Conservation (phyloP, 116 monocot species). For the Iris pallida region DNA sequence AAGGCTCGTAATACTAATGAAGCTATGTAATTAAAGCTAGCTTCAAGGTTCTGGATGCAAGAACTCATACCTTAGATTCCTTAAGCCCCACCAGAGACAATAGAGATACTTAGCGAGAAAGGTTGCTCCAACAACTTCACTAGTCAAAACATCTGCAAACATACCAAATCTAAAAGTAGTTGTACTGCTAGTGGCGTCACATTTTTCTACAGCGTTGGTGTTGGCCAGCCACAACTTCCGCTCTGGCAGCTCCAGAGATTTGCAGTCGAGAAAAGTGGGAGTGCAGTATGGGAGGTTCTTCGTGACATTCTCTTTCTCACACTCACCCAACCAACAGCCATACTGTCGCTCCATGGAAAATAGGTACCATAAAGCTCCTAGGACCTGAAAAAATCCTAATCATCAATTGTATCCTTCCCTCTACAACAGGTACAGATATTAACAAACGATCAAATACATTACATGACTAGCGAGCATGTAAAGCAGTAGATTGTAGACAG, state of each 20-base stretch:
- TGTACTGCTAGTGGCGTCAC: constrained; percentile 36
- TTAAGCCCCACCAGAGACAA: constrained; percentile 98
- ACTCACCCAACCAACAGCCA: constrained; percentile 63
- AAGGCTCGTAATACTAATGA: too few relatives aligned
- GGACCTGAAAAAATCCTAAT: constrained; percentile 30
- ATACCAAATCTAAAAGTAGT: constrained; percentile 67
- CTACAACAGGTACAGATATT: not conserved
- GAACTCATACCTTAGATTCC: constrained; percentile 63
- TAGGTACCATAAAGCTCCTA: constrained; percentile 90
- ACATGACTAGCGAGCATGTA: constrained; percentile 99
- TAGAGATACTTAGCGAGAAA: constrained; percentile 80
- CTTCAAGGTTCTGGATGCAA: not conserved
- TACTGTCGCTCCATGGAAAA: constrained; percentile 85
- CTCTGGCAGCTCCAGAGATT: constrained; percentile 21
- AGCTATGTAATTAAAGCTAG: too few relatives aligned
- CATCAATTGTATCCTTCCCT: not conserved
- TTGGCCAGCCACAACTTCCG: constrained; percentile 47
- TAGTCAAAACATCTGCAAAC: constrained; percentile 66
- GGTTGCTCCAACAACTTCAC: constrained; percentile 47
- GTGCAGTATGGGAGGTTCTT: constrained; percentile 31
- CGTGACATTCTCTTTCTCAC: constrained; percentile 51
- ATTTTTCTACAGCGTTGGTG: constrained; percentile 39
- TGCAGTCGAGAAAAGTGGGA: constrained; percentile 66
- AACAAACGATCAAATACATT: constrained; percentile 21
- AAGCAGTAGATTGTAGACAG: constrained; percentile 84